A percentile compares a stretch with the other conserved stretches of the same genome.
Evolutionary conservation across 2,329 filamentous ascomycete genomes (phyloP).

Genomic region (Aspergillus eucalypticola): DNA sequence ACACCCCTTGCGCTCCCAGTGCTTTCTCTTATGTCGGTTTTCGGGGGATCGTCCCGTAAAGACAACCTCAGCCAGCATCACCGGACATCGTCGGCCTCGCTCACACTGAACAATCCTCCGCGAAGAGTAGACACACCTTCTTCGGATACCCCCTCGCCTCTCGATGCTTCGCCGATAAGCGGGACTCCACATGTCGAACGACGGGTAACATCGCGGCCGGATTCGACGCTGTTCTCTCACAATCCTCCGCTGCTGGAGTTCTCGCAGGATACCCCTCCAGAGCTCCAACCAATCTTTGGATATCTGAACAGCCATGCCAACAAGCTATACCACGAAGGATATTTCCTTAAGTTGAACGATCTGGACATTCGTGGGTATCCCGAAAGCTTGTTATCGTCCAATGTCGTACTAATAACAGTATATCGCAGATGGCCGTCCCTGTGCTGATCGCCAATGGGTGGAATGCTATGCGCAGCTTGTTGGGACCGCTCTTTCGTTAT

Average conservation of each 20-base stretch:
- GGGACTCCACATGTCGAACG: constrained; percentile 49
- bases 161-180: constrained; percentile 41
- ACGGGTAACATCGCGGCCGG: constrained; percentile 63
- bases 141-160: constrained; percentile 38
- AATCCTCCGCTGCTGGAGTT: constrained; percentile 85
- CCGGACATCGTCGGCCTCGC: constrained; percentile 24
- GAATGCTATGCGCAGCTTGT: constrained; percentile 97
- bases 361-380: constrained; percentile 76
- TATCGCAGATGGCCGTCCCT: constrained; percentile 75
- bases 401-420: constrained; percentile 31
- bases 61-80: constrained; percentile 35
- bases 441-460: constrained; percentile 83
- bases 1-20: constrained; percentile 56
- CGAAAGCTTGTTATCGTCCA: not conserved
- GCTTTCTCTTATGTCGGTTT: constrained; percentile 77
- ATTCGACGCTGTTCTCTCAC: constrained; percentile 84
- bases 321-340: constrained; percentile 96
- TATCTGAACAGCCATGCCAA: constrained; percentile 94
- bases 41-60: constrained; percentile 42
- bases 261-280: constrained; percentile 80
- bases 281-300: constrained; percentile 90
- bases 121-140: constrained; percentile 35
- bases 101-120: constrained; percentile 25
- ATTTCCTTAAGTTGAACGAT: constrained; percentile 95
- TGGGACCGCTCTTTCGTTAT: constrained; percentile 89